phyloP scores from a whole-genome alignment of 805 yeast genomes.

The Saturnispora zaruensis region DNA sequence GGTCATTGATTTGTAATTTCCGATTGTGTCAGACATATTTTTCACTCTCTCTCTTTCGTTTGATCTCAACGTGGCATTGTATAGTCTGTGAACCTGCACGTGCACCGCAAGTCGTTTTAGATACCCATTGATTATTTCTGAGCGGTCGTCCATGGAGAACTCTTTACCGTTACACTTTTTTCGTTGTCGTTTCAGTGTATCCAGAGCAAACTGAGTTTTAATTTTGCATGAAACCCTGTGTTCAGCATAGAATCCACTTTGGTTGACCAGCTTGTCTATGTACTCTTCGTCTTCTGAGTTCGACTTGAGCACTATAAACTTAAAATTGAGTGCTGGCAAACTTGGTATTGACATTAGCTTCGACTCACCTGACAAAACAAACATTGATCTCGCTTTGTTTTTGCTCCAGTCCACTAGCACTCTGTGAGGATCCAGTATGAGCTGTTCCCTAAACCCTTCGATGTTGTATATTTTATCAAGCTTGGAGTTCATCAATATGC shows the following conservation, averaged over 20 bases:
- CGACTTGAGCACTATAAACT: conserved; percentile 34
- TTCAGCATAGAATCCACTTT: conserved; percentile 48
- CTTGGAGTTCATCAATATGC: conserved; percentile 28
- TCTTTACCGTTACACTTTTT: conserved; percentile 11
- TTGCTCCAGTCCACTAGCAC: conserved; percentile 58
- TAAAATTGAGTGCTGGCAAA: conserved; percentile 21
- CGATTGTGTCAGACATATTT: neutral
- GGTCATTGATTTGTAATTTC: conserved; percentile 4
- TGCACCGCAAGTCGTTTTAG: conserved; percentile 46
- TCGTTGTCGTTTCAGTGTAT: conserved; percentile 9
- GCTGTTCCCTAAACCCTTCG: conserved; percentile 31
- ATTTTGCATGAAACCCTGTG: conserved; percentile 30
- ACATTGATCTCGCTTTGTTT: conserved; percentile 55
- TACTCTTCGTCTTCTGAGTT: conserved; percentile 38
- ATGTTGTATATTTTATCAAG: conserved; percentile 51
- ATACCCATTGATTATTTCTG: conserved; percentile 39
- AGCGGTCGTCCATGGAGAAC: conserved; percentile 32
- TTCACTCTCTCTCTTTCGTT: conserved; percentile 11
- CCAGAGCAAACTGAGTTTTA: conserved; percentile 3
- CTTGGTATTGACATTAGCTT: conserved; percentile 27
- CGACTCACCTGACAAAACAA: conserved; percentile 47
- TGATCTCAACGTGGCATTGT: conserved; percentile 35
- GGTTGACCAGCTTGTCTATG: conserved; percentile 33
- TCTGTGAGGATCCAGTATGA: conserved; percentile 52
- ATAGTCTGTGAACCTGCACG: conserved; percentile 59